Evolutionary conservation across 1,284 basidiomycete genomes (phyloP), one percentile per base, ranked within the genome.

Genomic region (Ceratobasidium sp.): DNA sequence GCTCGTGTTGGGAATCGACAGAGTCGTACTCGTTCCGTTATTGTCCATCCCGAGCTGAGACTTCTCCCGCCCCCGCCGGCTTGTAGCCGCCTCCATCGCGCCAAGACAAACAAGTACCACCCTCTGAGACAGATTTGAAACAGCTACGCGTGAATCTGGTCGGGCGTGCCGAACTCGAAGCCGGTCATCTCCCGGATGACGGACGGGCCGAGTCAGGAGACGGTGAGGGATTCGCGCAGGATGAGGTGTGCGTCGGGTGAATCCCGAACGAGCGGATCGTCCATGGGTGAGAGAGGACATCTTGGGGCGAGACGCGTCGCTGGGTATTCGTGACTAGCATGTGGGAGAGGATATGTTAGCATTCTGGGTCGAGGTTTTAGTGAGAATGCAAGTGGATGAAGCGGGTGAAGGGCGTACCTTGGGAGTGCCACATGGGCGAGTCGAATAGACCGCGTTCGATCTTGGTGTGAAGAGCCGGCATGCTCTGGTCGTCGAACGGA

Each of bases 381-480:
- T n/a, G n/a, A n/a, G n/a, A n/a, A n/a, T n/a, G n/a, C n/a, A n/a
- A n/a, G n/a, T n/a, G n/a, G n/a, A n/a, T n/a, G n/a, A n/a, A n/a
- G n/a, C n/a, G n/a, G n/a, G n/a, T n/a, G n/a, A n/a, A n/a, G n/a
- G n/a, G 84, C 91, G 82, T 83, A 95, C 95, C 95, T 82, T 94
- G 91, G 82, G 94, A 97, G 23, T 99, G 88, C 97, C 97, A 99
- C 10, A 95, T 94, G 0, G 97, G 97, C 83, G 99, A 99, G 84
- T 99, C 97, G 65, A 98, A 97, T 61, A 97, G 87, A 0, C 98
- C 97, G 2, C 96, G 91, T 85, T 99, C 99, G 87, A 99, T 99
- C 87, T 99, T 99, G 56, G 97, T 97, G 84, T 99, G 98, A 68
- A 99, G 87, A 0, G 97, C 97, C 1, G 97, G 98, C 97, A 99